Evolutionary conservation across 306 rosid genomes (phyloP).

Genomic region (Morella rubra): DNA sequence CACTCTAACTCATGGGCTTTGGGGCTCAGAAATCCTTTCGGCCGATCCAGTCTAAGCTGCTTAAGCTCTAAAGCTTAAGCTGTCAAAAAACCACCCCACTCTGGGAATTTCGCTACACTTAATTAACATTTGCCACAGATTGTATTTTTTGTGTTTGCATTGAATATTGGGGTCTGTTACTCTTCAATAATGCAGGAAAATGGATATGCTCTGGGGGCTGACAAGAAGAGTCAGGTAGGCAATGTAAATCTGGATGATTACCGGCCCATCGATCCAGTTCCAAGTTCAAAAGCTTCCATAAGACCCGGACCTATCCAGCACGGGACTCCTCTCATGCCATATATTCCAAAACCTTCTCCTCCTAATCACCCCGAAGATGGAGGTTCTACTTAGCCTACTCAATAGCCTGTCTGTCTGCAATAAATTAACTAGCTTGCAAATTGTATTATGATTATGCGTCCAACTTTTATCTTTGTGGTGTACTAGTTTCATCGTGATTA

Average conservation of each 20-base stretch:
- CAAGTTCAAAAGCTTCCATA: constrained; percentile 44
- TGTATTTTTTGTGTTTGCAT: not conserved
- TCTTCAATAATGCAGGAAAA: constrained; percentile 45
- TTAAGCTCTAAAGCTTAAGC: not conserved
- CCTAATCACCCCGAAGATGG: constrained; percentile 38
- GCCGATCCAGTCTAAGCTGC: not conserved
- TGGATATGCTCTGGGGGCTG: constrained; percentile 7
- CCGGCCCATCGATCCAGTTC: constrained; percentile 58
- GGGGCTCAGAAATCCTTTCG: not conserved
- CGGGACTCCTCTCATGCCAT: constrained; percentile 64
- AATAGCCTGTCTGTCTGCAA: not conserved
- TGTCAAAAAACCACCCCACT: not conserved
- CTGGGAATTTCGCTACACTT: not conserved
- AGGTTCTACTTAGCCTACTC: constrained; percentile 16
- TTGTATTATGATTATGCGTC: constrained; percentile 4
- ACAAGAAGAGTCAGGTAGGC: constrained; percentile 14
- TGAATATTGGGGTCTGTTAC: constrained; percentile 15
- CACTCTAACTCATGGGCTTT: constrained; percentile 15
- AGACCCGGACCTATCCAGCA: constrained; percentile 74
- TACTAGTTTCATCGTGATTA: not conserved
- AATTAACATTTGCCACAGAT: not conserved
- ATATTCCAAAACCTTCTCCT: constrained; percentile 65
- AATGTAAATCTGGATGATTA: constrained; percentile 56
- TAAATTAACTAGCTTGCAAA: constrained; percentile 2
- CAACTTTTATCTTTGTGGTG: not conserved